Evolutionary conservation across 805 yeast genomes (phyloP), one percentile per base, ranked within the genome.

Genomic region (Tetrapisispora phaffii): DNA sequence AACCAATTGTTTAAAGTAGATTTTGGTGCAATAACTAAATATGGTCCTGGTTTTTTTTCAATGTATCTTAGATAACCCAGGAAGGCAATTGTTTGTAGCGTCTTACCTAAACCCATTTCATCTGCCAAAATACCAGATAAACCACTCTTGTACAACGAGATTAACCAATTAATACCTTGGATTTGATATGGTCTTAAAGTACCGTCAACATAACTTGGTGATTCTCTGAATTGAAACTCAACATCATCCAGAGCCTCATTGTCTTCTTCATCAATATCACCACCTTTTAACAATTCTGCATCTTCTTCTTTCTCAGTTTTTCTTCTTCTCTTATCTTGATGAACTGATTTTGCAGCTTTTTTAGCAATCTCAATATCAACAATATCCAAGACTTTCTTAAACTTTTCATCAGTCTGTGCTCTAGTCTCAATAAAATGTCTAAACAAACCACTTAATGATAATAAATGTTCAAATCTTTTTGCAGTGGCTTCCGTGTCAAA

Each of bases 91-190:
- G 90, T 84, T 61, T 84, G 93, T 47, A 84, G 66, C 3, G 93
- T 84, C 59, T 84, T 84, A 53, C 93, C 93, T 49, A 84, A 65
- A 1, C 93, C 93, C 93, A 84, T 84, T 65, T 84, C 93, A 63
- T 84, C 93, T 1, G 93, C 93, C 47, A 84, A 69, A 21, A 84
- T 83, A 48, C 93, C 93, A 1, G 84, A 76, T 39, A 84, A 66
- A 48, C 77, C 75, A 64, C 81, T 82, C 50, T 78, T 82, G 54
- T 80, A 76, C 47, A 84, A 63, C 1, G 82, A 72, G 13, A 83
- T 74, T 53, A 84, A 65, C 94, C 94, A 84, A 60, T 84, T 84
- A 49, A 84, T 67, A 50, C 93, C 94, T 60, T 81, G 88, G 50
- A 84, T 72, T 63, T 84, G 94, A 58, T 84, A 84, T 2, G 83